Conservation (phyloP, 2,329 filamentous ascomycete species). For the Niveomyces coronatus region DNA sequence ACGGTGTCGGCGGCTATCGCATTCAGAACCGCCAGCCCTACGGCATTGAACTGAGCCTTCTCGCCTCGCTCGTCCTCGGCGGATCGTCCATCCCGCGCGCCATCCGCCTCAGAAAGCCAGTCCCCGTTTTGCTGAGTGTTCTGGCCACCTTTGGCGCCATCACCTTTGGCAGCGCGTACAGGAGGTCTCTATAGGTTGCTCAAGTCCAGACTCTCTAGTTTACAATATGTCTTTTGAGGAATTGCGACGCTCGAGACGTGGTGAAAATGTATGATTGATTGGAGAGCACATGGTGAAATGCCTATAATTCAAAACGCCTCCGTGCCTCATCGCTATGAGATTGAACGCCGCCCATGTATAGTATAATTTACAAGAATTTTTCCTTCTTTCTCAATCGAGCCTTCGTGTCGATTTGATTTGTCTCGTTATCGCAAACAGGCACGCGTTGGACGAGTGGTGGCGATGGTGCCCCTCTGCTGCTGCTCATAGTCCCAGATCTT, state of each 20-base stretch:
- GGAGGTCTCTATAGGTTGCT: slow-evolving; percentile 26
- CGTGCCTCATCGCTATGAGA: not conserved
- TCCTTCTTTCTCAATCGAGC: not conserved
- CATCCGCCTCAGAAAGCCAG: slow-evolving; percentile 71
- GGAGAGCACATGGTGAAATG: slow-evolving; percentile 4
- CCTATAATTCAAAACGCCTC: slow-evolving; percentile 1
- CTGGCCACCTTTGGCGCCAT: slow-evolving; percentile 69
- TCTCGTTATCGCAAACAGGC: not conserved
- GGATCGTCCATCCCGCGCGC: slow-evolving; percentile 80
- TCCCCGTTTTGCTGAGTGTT: slow-evolving; percentile 70
- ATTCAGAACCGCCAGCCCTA: slow-evolving; percentile 67
- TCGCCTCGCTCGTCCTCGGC: slow-evolving; percentile 76
- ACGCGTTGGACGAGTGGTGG: not conserved
- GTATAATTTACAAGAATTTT: slow-evolving; percentile 1
- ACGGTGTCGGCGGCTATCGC: slow-evolving; percentile 73
- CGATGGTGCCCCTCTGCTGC: not conserved
- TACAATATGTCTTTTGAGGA: too few relatives aligned
- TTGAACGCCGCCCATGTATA: slow-evolving; percentile 6
- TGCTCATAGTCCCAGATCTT: slow-evolving; percentile 26
- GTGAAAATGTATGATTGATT: not conserved
- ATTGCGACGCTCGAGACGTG: not conserved
- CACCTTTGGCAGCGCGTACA: slow-evolving; percentile 66
- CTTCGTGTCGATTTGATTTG: not conserved
- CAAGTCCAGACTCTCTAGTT: too few relatives aligned
- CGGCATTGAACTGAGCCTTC: slow-evolving; percentile 77